Percentiles rank a stretch among this genome's conserved stretches.
Conservation (phyloP, 306 rosid genomes). For the Prunus padus region DNA sequence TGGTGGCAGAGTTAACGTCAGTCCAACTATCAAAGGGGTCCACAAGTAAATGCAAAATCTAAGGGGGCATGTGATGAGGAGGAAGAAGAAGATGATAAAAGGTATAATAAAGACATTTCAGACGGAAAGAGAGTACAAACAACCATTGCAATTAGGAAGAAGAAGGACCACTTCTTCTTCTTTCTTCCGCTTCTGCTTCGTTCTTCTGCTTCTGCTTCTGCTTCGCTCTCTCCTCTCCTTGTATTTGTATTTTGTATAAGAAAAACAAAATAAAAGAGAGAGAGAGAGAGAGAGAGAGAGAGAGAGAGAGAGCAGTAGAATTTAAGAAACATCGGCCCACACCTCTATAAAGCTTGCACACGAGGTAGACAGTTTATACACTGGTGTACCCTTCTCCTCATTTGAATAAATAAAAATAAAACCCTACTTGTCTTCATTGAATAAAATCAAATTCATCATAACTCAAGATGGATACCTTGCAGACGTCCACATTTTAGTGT, state of each 20-base stretch:
- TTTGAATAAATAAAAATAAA: too few relatives aligned
- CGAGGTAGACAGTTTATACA: constrained; percentile 62
- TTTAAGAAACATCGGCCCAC: constrained; percentile 72
- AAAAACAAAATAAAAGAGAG: too few relatives aligned
- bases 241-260: neutral
- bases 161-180: constrained; percentile 39
- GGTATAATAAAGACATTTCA: constrained; percentile 34
- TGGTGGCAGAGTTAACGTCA: constrained; percentile 45
- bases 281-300: too few relatives aligned
- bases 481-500: too few relatives aligned
- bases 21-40: constrained; percentile 48
- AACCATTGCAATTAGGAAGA: constrained; percentile 18
- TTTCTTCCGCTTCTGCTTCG: constrained; percentile 16
- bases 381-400: neutral
- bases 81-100: constrained; percentile 43
- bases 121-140: constrained; percentile 30
- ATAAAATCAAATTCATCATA: too few relatives aligned
- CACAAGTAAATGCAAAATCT: constrained; percentile 66
- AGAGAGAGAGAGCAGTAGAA: constrained; percentile 44
- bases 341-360: constrained; percentile 50
- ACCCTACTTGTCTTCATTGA: too few relatives aligned
- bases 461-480: too few relatives aligned
- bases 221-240: neutral
- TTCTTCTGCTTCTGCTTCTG: neutral
- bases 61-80: constrained; percentile 55